phyloP scores from a whole-genome alignment of 352 stramenopile genomes.

The Globisporangium yorkense region DNA sequence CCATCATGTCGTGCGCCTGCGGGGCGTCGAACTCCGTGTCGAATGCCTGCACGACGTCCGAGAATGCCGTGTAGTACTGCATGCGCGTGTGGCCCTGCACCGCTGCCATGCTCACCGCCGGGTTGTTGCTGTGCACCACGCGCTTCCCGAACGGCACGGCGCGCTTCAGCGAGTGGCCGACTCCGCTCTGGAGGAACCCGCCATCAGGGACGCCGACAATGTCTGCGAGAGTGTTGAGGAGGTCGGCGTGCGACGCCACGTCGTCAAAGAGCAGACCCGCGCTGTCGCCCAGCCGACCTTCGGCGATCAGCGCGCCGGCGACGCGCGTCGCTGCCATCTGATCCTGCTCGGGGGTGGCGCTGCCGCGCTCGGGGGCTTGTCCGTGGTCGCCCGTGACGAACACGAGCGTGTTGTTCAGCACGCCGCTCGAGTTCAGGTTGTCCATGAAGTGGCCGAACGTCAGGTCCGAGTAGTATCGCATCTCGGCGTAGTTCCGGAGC shows the following conservation, averaged over 20 bases:
- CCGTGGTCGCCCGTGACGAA: conserved; percentile 61
- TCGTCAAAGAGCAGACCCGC: conserved; percentile 38
- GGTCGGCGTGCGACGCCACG: conserved; percentile 39
- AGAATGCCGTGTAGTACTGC: conserved; percentile 46
- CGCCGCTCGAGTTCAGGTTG: conserved; percentile 35
- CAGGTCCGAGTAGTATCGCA: conserved; percentile 63
- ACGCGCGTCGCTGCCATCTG: conserved; percentile 40
- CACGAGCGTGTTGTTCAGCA: conserved; percentile 67
- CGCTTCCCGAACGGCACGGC: conserved; percentile 20
- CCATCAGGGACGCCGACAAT: conserved; percentile 40
- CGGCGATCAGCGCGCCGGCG: conserved; percentile 44
- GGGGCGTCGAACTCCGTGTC: conserved; percentile 38
- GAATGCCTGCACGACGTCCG: conserved; percentile 41
- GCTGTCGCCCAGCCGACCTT: conserved; percentile 33
- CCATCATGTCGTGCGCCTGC: conserved; percentile 39
- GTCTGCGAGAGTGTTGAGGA: conserved; percentile 62
- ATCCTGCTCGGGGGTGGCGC: conserved; percentile 39
- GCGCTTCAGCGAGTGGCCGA: conserved; percentile 59
- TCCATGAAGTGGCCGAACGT: conserved; percentile 55
- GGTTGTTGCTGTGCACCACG: conserved; percentile 50
- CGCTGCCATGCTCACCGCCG: conserved; percentile 39
- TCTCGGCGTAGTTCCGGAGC: conserved; percentile 52
- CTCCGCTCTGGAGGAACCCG: conserved; percentile 46
- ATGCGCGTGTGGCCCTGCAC: conserved; percentile 48
- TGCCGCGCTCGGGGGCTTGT: conserved; percentile 41